A percentile compares a stretch with the other conserved stretches of the same genome.
Evolutionary conservation across 495 filamentous ascomycete genomes (phyloP).

Genomic region (Podospora appendiculata): DNA sequence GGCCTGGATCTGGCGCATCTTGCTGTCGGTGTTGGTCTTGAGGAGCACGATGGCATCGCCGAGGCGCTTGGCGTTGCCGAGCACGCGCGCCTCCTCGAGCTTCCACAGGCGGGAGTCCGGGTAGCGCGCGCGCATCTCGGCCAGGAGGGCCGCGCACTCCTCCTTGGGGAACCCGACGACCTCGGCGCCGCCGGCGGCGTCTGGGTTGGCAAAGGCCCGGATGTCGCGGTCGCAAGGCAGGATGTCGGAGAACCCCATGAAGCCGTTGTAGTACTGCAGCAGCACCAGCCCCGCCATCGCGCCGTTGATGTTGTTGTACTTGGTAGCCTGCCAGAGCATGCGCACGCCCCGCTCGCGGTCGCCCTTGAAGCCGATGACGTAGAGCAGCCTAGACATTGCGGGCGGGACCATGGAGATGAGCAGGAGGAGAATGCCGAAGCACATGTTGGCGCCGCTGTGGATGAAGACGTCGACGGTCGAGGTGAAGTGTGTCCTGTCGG

Average conservation of each 20-base stretch:
- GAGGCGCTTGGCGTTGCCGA: conserved; percentile 58
- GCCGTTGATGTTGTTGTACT: conserved; percentile 82
- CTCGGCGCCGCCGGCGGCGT: conserved; percentile 24
- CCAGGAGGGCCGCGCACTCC: conserved; percentile 59
- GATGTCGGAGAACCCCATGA: conserved; percentile 83
- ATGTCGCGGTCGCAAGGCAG: conserved; percentile 54
- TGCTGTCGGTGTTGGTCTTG: conserved; percentile 47
- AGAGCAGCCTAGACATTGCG: conserved; percentile 73
- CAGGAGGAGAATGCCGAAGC: conserved; percentile 77
- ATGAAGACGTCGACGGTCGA: conserved; percentile 77
- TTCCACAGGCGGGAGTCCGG: conserved; percentile 81
- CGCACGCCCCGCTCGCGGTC: conserved; percentile 75
- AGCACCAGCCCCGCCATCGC: conserved; percentile 78
- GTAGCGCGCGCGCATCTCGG: conserved; percentile 67
- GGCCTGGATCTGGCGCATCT: conserved; percentile 78
- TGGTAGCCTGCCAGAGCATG: conserved; percentile 90
- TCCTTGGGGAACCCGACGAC: conserved; percentile 62
- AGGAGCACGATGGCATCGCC: conserved; percentile 62
- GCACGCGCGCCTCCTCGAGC: conserved; percentile 80
- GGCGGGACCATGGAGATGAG: conserved; percentile 89
- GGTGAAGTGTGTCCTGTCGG: conserved; percentile 47
- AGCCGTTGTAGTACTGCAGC: conserved; percentile 79
- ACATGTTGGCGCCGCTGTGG: conserved; percentile 79
- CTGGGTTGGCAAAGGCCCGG: conserved; percentile 30
- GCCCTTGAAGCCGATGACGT: conserved; percentile 85